These are phyloP conservation scores for Malassezia japonica DNA, from an alignment of 1,284 basidiomycete species.

Conservation along the genomic window DNA sequence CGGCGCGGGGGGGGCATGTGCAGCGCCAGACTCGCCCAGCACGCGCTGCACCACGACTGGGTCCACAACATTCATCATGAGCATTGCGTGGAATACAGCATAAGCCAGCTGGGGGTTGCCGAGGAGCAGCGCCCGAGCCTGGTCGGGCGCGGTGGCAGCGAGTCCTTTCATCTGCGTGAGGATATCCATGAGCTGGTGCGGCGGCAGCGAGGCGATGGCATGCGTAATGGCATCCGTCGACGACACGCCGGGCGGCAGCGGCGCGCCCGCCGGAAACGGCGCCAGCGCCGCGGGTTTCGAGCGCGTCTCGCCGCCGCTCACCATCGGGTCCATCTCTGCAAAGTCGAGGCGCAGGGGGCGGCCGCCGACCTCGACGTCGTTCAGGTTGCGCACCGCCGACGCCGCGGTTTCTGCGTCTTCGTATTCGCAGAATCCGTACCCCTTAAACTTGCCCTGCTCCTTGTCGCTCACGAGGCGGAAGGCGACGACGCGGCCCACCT, in stretches of 20 bases:
- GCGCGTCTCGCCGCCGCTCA: slow-evolving; percentile 15
- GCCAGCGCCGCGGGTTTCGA: slow-evolving; percentile 25
- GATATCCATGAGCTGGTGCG: slow-evolving; percentile 82
- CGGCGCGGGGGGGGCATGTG: slow-evolving; percentile 49
- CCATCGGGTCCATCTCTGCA: slow-evolving; percentile 50
- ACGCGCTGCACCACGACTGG: slow-evolving; percentile 65
- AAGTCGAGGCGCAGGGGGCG: slow-evolving; percentile 74
- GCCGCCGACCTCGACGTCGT: slow-evolving; percentile 67
- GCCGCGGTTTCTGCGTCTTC: slow-evolving; percentile 83
- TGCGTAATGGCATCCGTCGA: slow-evolving; percentile 77
- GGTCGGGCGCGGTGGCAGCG: slow-evolving; percentile 78
- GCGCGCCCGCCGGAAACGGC: slow-evolving; percentile 66
- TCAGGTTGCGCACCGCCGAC: slow-evolving; percentile 75
- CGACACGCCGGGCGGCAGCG: slow-evolving; percentile 64
- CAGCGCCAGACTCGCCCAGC: slow-evolving; percentile 16
- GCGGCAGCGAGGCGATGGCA: slow-evolving; percentile 72
- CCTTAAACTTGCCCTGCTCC: slow-evolving; percentile 87
- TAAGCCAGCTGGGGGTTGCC: slow-evolving; percentile 87
- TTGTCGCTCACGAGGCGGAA: slow-evolving; percentile 68
- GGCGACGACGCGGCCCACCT: slow-evolving; percentile 44
- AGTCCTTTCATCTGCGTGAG: slow-evolving; percentile 95
- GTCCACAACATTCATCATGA: slow-evolving; percentile 90
- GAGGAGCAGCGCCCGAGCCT: slow-evolving; percentile 69
- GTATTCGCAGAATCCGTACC: slow-evolving; percentile 96
- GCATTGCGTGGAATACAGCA: slow-evolving; percentile 87